A percentile compares a stretch with the other conserved stretches of the same genome.
These are phyloP conservation scores for Sphagnum contortum DNA, from an alignment of 225 moss, liverwort and hornwort genomes.

Conservation along the genomic window DNA sequence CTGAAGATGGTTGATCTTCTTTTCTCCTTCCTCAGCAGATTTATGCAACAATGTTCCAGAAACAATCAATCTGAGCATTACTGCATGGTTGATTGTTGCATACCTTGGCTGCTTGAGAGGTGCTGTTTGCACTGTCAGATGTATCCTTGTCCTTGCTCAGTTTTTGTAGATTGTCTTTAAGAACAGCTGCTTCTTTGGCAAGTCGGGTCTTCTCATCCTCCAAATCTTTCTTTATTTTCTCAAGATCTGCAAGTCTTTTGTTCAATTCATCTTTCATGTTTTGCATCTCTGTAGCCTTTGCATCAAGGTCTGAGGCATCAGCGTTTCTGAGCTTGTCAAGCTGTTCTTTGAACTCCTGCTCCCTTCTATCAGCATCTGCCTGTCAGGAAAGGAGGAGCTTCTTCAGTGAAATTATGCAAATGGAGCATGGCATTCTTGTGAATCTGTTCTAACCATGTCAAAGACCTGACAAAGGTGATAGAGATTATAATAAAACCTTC, in stretches of 20 bases:
- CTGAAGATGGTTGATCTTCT: no score
- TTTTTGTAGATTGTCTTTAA: slow-evolving; percentile 4
- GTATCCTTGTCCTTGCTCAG: not conserved
- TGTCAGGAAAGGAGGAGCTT: not conserved
- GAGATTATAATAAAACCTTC: slow-evolving; percentile 13
- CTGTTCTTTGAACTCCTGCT: slow-evolving; percentile 10
- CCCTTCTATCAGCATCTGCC: slow-evolving; percentile 13
- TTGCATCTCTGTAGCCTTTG: slow-evolving; percentile 11
- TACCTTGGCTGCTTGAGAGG: slow-evolving; percentile 4
- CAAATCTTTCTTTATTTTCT: not conserved
- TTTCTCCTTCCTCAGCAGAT: no score
- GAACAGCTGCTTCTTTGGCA: slow-evolving; percentile 5
- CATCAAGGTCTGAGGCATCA: slow-evolving; percentile 2
- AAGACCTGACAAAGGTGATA: no score
- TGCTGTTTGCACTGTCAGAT: slow-evolving; percentile 4
- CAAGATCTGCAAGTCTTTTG: slow-evolving; percentile 8
- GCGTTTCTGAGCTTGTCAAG: slow-evolving; percentile 10
- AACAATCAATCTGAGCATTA: not conserved
- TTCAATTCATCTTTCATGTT: slow-evolving; percentile 9
- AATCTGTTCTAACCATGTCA: no score
- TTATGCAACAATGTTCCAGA: not conserved
- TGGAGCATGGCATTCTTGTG: no score
- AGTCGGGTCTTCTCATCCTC: slow-evolving; percentile 4
- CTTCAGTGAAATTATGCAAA: no score
- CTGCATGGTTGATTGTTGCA: no score